Evolutionary conservation across 2,329 filamentous ascomycete genomes (phyloP).

Genomic region (Gnomoniopsis sp.): DNA sequence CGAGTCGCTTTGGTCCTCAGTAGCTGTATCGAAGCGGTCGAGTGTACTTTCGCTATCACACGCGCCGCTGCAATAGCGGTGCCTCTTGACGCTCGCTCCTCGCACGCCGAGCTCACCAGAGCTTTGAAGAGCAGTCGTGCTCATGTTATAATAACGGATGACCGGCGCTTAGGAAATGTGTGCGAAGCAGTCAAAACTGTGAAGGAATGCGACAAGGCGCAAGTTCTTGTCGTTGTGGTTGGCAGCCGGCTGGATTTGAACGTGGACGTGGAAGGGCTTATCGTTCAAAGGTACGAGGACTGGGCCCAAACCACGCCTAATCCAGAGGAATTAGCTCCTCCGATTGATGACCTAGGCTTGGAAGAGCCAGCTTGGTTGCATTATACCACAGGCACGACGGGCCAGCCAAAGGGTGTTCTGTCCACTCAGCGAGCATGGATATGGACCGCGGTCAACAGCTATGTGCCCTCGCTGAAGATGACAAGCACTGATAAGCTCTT

Average conservation of each 20-base stretch:
- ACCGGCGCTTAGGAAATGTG: neutral
- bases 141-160: neutral
- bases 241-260: neutral
- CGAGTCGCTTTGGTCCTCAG: neutral
- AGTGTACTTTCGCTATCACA: slow-evolving; percentile 1
- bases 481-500: neutral
- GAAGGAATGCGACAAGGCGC: neutral
- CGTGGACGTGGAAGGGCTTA: neutral
- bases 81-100: neutral
- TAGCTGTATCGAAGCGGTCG: slow-evolving; percentile 4
- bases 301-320: neutral
- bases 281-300: neutral
- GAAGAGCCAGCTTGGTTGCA: neutral
- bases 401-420: neutral
- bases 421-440: slow-evolving; percentile 1
- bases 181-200: neutral
- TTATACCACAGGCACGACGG: slow-evolving; percentile 6
- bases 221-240: neutral
- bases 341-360: neutral
- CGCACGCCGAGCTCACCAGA: neutral
- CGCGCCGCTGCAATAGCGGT: slow-evolving; percentile 2
- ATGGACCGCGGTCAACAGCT: neutral
- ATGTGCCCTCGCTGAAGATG: neutral
- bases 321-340: neutral
- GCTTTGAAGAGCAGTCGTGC: neutral